Evolutionary conservation across 176 grass and related monocot genomes (phyloP), one percentile per base, ranked within the genome.

Genomic region (Cocos nucifera): DNA sequence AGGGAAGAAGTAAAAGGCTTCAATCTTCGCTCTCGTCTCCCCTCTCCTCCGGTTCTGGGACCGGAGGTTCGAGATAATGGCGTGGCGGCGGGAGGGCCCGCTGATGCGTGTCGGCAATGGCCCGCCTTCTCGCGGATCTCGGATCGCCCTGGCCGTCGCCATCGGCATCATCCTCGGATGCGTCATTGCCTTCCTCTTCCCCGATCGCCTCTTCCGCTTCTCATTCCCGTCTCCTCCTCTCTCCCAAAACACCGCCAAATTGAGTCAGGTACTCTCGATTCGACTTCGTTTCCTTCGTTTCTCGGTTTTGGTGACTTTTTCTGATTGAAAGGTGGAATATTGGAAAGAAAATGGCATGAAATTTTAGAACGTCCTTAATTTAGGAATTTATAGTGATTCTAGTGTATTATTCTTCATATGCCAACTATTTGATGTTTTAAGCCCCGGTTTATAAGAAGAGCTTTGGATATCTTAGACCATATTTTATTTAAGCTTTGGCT

Each of bases 101-200:
- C 70, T 92, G 79, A 98, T 80, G 81, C 81, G 87, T 30, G 5
- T 30, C 24, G 53, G 72, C 23, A 70, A 59, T 15, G 81, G 72
- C 57, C 69, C 58, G 79, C 79, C 75, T 55, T 98, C 81, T 0
- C 93, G 93, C 9, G 87, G 78, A 73, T 78, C 84, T 52, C 85
- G 76, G 51, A 89, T 98, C 81, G 82, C 82, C 51, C 69, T 76
- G 2, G 93, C 87, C 50, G 81, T 92, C 12, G 79, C 64, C 56
- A 53, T 98, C 16, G 93, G 93, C 51, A 61, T 98, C 75, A 23
- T 86, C 35, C 65, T 98, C 55, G 87, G 87, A 17, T 88, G 87
- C 71, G 39, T 92, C 27, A 81, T 77, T 55, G 93, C 87, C 14
- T 92, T 89, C 62, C 61, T 98, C 81, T 92, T 86, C 66, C 93